Percentiles rank a stretch among this genome's conserved stretches.
These are phyloP conservation scores for Hypoxylon perforatum DNA, from an alignment of 495 filamentous ascomycete species.

Conservation along the genomic window DNA sequence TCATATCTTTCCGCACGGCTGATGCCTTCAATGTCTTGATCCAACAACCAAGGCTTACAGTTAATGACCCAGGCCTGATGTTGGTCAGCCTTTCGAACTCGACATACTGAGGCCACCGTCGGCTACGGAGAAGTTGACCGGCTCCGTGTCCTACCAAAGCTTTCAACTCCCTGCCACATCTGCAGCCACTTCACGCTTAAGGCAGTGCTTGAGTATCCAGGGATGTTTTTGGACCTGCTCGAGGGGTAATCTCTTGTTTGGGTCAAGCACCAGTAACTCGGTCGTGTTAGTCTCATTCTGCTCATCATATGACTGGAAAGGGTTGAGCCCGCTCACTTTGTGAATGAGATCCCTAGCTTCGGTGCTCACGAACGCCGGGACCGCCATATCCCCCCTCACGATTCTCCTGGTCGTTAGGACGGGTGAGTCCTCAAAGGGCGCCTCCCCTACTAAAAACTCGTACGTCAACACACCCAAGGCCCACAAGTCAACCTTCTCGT, in stretches of 20 bases:
- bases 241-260: constrained; percentile 78
- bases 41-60: too few species aligned
- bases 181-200: neutral
- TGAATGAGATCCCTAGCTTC: constrained; percentile 65
- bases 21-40: too few species aligned
- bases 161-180: too few species aligned
- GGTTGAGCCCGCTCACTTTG: constrained; percentile 3
- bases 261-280: constrained; percentile 78
- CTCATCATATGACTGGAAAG: neutral
- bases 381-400: constrained; percentile 49
- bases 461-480: constrained; percentile 81
- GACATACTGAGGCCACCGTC: too few species aligned
- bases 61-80: too few species aligned
- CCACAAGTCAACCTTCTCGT: constrained; percentile 82
- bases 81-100: too few species aligned
- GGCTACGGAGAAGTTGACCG: too few species aligned
- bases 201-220: constrained; percentile 83
- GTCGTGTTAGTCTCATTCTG: constrained; percentile 1
- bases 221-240: constrained; percentile 77
- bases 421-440: constrained; percentile 80
- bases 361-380: constrained; percentile 50
- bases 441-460: constrained; percentile 79
- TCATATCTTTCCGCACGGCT: too few species aligned
- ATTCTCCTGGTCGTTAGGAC: constrained; percentile 25
- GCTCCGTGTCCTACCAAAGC: too few species aligned